phyloP scores from a whole-genome alignment of 1,284 basidiomycete species.

The Neonothopanus nambi region DNA sequence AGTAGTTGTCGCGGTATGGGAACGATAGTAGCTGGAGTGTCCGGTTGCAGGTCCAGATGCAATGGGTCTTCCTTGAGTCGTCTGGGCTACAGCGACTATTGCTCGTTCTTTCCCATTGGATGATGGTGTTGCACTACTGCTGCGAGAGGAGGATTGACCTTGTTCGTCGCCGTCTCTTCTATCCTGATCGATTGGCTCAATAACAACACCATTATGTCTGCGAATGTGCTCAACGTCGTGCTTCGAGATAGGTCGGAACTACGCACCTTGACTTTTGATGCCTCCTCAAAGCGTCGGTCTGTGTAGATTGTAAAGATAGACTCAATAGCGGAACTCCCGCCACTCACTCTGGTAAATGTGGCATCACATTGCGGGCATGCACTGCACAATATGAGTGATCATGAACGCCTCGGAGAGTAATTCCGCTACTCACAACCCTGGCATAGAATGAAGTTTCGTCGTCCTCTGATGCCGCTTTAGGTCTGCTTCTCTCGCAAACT shows the following conservation, averaged over 20 bases:
- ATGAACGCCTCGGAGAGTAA: conserved; percentile 17
- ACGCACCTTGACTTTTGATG: conserved; percentile 68
- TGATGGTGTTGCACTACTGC: conserved; percentile 50
- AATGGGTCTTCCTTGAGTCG: conserved; percentile 30
- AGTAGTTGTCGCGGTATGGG: conserved; percentile 45
- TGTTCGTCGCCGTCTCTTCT: conserved; percentile 37
- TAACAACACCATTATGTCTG: conserved; percentile 69
- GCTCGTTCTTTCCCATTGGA: conserved; percentile 43
- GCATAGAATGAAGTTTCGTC: conserved; percentile 69
- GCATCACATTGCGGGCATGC: conserved; percentile 76
- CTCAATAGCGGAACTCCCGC: conserved; percentile 8
- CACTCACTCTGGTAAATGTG: conserved; percentile 69
- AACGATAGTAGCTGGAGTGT: conserved; percentile 61
- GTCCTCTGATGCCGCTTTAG: conserved; percentile 76
- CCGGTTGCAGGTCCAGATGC: conserved; percentile 31
- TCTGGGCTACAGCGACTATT: conserved; percentile 22
- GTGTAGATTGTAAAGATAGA: conserved; percentile 8
- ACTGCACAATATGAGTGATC: conserved; percentile 36
- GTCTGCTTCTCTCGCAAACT: conserved; percentile 77
- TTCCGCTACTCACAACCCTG: conserved; percentile 58
- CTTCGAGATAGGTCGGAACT: conserved; percentile 5
- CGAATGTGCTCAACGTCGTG: conserved; percentile 2
- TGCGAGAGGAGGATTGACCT: conserved; percentile 46
- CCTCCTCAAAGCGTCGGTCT: conserved; percentile 62
- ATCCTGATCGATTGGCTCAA: conserved; percentile 47